Evolutionary conservation across 1,284 basidiomycete species (phyloP), one percentile per base, ranked within the genome.

Genomic region (Rhodotorula sp.): DNA sequence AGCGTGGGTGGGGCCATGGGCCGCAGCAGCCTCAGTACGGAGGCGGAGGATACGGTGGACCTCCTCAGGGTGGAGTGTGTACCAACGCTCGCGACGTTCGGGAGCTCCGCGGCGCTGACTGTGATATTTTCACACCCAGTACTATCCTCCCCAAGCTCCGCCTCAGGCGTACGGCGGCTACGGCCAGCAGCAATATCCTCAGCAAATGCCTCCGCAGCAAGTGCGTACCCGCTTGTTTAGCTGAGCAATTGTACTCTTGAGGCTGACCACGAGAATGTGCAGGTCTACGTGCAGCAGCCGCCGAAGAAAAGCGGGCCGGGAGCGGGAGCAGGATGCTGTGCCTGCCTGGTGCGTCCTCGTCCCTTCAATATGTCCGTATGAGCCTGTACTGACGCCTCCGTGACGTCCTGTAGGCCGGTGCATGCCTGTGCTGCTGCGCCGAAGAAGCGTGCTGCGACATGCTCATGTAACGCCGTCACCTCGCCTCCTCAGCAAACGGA

Each of bases 201-300:
- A 55, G 53, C 67, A 60, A 31, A 59, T 58, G 34, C 51, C 31
- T 28, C 63, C 63, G 15, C 63, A 65, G 57, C 63, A 64, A 51
- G 63, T 53, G 30, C 18, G 31, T 22, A 15, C 15, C 47, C 30
- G 24, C 26, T 16, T 22, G 53, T 13, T 44, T 44, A 13, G 15
- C 40, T n/a, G 40, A 18, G 7, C 10, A 13, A 8, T 7, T 13
- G 4, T 44, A 13, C 40, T 7, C 5, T 3, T 44, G 40, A 18
- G 15, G 3, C 40, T 44, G 40, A 44, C 24, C 26, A 6, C 10
- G 8, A 13, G 10, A 13, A 13, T 8, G 11, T 16, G 20, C 67
- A 69, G 68, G 68, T 69, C 20, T 69, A 69, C 51, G 68, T 69
- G 20, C 68, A 69, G 52, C 68, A 65, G 47, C 68, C 68, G 51